These are phyloP conservation scores for Platanthera zijinensis DNA, from an alignment of 106 monocot genomes.

Conservation along the genomic window DNA sequence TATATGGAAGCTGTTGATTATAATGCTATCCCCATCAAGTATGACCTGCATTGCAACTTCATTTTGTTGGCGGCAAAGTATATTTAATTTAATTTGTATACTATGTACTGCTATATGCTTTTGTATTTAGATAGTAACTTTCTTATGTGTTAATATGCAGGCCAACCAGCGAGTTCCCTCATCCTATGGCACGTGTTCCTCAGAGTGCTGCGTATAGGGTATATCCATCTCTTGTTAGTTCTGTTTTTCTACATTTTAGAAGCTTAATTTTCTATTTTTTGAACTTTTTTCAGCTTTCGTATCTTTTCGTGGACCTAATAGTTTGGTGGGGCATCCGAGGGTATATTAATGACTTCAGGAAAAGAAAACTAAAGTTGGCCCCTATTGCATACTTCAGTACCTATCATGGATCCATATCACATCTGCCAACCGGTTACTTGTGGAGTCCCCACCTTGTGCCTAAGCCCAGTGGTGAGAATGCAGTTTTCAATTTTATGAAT, in stretches of 20 bases:
- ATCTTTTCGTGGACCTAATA: constrained; percentile 55
- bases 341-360: constrained; percentile 71
- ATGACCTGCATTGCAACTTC: not conserved
- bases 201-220: constrained; percentile 87
- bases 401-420: constrained; percentile 87
- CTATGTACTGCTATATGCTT: not conserved
- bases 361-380: constrained; percentile 45
- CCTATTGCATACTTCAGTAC: constrained; percentile 80
- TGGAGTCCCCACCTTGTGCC: constrained; percentile 95
- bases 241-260: not conserved
- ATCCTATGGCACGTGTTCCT: constrained; percentile 80
- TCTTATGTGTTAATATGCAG: constrained; percentile 60
- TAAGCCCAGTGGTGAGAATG: constrained; percentile 68
- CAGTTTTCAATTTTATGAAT: not conserved
- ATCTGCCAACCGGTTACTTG: constrained; percentile 88
- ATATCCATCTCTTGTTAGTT: constrained; percentile 3
- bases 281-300: constrained; percentile 47
- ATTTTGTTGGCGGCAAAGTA: not conserved
- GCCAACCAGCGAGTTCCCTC: constrained; percentile 91
- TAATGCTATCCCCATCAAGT: not conserved
- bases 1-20: not conserved
- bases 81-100: not conserved
- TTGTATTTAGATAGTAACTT: constrained; percentile 19
- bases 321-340: constrained; percentile 70
- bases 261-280: not conserved